A percentile compares a stretch with the other conserved stretches of the same genome.
phyloP scores from a whole-genome alignment of 2,329 filamentous ascomycete genomes.

The Sclerotinia borealis region DNA sequence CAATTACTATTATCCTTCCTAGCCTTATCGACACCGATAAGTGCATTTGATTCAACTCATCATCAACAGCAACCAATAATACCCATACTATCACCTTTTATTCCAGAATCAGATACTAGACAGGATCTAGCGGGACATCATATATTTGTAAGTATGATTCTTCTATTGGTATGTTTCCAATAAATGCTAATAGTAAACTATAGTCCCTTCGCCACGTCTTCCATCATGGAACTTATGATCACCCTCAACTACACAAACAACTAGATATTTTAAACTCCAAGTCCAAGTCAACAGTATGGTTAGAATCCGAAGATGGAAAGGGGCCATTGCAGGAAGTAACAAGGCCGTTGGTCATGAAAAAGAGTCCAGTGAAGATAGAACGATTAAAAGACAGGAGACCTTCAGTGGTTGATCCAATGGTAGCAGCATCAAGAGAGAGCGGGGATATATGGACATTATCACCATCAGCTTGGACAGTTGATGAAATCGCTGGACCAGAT shows the following conservation, averaged over 20 bases:
- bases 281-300: conserved; percentile 49
- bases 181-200: conserved; percentile 15
- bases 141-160: conserved; percentile 43
- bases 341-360: conserved; percentile 53
- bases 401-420: conserved; percentile 69
- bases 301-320: conserved; percentile 51
- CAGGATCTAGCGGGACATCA: conserved; percentile 44
- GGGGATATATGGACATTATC: conserved; percentile 64
- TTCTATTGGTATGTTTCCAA: neutral
- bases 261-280: conserved; percentile 59
- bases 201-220: conserved; percentile 78
- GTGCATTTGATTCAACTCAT: conserved; percentile 32
- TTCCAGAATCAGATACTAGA: conserved; percentile 39
- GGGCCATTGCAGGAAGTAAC: conserved; percentile 43
- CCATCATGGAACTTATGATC: conserved; percentile 77
- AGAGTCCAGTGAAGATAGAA: conserved; percentile 64
- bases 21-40: conserved; percentile 45
- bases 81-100: conserved; percentile 25
- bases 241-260: conserved; percentile 71
- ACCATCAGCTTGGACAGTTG: conserved; percentile 70
- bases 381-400: conserved; percentile 73
- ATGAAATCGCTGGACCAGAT: conserved; percentile 73
- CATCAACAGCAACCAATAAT: conserved; percentile 39
- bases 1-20: conserved; percentile 56
- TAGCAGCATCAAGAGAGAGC: conserved; percentile 63